Conservation (phyloP, 176 grass and related monocot genomes). For the Metroxylon sagu region DNA sequence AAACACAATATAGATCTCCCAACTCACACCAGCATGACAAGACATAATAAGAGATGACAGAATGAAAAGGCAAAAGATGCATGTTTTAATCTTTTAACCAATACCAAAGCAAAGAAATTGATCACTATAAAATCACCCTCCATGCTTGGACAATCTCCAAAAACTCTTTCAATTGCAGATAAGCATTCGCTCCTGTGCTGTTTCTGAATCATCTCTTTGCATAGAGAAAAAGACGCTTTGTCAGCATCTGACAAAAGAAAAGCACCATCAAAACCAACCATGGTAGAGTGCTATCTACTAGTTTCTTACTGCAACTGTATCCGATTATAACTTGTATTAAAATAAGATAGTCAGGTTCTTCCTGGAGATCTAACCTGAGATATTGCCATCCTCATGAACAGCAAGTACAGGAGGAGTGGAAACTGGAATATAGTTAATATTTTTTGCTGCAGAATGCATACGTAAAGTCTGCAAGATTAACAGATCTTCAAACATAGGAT, state of each 20-base stretch:
- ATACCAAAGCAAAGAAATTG: constrained; percentile 91
- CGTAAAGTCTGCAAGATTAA: constrained; percentile 39
- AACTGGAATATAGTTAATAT: constrained; percentile 51
- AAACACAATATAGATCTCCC: no score
- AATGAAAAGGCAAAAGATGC: background rate
- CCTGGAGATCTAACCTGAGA: constrained; percentile 35
- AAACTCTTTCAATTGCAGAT: constrained; percentile 50
- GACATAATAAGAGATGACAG: background rate
- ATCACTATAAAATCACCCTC: constrained; percentile 57
- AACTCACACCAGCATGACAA: no score
- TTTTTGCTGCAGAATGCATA: constrained; percentile 40
- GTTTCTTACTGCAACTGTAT: background rate
- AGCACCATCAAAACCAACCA: constrained; percentile 23
- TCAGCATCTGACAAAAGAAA: constrained; percentile 27
- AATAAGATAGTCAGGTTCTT: background rate
- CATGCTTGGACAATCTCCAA: constrained; percentile 41
- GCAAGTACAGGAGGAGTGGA: constrained; percentile 57
- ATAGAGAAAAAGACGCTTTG: constrained; percentile 32
- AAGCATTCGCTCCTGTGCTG: constrained; percentile 71
- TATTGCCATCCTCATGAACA: constrained; percentile 31
- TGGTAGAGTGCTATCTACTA: no score
- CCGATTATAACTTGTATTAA: background rate
- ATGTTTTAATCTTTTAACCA: background rate
- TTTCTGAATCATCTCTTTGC: constrained; percentile 43
- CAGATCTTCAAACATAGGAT: background rate